Percentiles rank a stretch among this genome's conserved stretches.
Conservation (phyloP, 2,329 filamentous ascomycete genomes). For the Shiraia sp. region DNA sequence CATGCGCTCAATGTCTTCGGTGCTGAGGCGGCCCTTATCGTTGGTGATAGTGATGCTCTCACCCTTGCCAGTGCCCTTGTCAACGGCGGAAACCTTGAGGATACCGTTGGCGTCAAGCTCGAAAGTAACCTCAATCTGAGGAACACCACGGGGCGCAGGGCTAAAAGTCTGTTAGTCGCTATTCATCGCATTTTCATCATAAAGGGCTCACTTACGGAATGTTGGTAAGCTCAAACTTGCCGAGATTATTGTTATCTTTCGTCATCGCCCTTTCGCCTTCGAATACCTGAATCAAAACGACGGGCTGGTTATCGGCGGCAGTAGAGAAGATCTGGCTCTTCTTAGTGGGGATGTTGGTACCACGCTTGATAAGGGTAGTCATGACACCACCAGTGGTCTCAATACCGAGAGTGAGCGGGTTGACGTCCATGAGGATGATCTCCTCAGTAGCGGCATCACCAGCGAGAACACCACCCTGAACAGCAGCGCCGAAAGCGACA, state of each 20-base stretch:
- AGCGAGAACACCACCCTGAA: slow-evolving; percentile 93
- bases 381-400: slow-evolving; percentile 97
- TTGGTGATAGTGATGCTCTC: slow-evolving; percentile 99
- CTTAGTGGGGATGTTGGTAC: slow-evolving; percentile 92
- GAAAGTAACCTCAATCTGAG: slow-evolving; percentile 97
- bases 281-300: slow-evolving; percentile 92
- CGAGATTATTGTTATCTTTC: slow-evolving; percentile 78
- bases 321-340: slow-evolving; percentile 99
- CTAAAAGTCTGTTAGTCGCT: slow-evolving; percentile 23
- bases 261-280: slow-evolving; percentile 94
- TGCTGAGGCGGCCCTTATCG: slow-evolving; percentile 96
- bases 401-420: slow-evolving; percentile 93
- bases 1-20: slow-evolving; percentile 99
- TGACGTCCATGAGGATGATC: slow-evolving; percentile 94
- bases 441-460: slow-evolving; percentile 81
- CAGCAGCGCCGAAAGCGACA: slow-evolving; percentile 95
- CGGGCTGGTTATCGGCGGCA: slow-evolving; percentile 93
- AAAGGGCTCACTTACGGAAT: slow-evolving; percentile 64
- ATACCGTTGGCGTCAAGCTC: slow-evolving; percentile 99
- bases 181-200: not conserved
- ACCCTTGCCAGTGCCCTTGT: slow-evolving; percentile 97
- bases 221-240: slow-evolving; percentile 96
- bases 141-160: slow-evolving; percentile 91
- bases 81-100: slow-evolving; percentile 90
- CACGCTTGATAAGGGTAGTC: slow-evolving; percentile 94